These are phyloP conservation scores for Penicillium turbatum DNA, from an alignment of 495 filamentous ascomycete species.

Conservation along the genomic window DNA sequence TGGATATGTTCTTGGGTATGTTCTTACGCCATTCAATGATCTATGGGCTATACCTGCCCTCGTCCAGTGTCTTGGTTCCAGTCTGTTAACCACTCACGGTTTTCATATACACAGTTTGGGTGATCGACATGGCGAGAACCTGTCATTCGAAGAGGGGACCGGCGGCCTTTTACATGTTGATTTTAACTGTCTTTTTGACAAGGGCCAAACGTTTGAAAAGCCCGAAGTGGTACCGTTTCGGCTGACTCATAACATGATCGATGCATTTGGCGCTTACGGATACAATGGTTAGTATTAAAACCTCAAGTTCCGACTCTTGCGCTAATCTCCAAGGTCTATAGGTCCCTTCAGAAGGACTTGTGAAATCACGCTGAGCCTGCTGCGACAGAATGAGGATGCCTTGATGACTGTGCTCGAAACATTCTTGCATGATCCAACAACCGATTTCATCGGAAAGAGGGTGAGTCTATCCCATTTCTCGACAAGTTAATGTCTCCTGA, in stretches of 20 bases:
- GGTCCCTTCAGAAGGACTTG: slow-evolving; percentile 87
- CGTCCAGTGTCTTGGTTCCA: background rate
- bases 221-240: slow-evolving; percentile 97
- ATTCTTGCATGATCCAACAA: slow-evolving; percentile 92
- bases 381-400: slow-evolving; percentile 88
- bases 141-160: slow-evolving; percentile 89
- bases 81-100: slow-evolving; percentile 6
- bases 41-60: background rate
- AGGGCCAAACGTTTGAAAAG: slow-evolving; percentile 91
- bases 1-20: slow-evolving; percentile 79
- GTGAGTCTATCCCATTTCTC: slow-evolving; percentile 20
- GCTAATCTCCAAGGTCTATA: slow-evolving; percentile 17
- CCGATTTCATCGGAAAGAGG: slow-evolving; percentile 83
- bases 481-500: slow-evolving; percentile 1
- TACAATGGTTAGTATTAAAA: slow-evolving; percentile 55
- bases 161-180: slow-evolving; percentile 96
- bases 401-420: slow-evolving; percentile 96
- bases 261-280: slow-evolving; percentile 90
- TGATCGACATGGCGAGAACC: slow-evolving; percentile 97
- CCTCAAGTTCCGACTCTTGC: background rate
- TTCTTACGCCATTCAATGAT: background rate
- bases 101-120: slow-evolving; percentile 56
- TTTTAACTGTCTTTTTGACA: slow-evolving; percentile 99
- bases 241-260: slow-evolving; percentile 95
- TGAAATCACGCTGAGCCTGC: slow-evolving; percentile 78